Evolutionary conservation across 768 basidiomycete species (phyloP).

Genomic region (Dentipellis fragilis): DNA sequence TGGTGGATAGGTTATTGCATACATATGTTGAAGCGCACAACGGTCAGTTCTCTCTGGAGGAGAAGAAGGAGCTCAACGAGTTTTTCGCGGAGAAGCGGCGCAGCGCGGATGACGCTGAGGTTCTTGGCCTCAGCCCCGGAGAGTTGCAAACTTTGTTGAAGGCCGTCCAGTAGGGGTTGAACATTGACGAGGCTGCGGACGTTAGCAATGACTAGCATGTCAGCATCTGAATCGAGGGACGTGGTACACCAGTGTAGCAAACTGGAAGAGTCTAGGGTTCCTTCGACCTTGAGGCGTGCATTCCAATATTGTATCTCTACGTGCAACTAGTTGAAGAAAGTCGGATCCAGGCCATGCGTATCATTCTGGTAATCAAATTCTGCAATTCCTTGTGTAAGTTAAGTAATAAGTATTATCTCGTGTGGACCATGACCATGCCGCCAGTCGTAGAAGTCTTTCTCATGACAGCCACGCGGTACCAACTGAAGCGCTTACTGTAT

Average conservation of each 20-base stretch:
- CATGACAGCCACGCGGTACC: too few relatives aligned
- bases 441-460: too few relatives aligned
- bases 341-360: not conserved
- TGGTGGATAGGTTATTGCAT: conserved; percentile 6
- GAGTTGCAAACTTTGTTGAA: conserved; percentile 2
- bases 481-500: too few relatives aligned
- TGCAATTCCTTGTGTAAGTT: too few relatives aligned
- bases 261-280: not conserved
- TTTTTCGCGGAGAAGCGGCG: conserved; percentile 5
- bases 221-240: too few relatives aligned
- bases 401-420: too few relatives aligned
- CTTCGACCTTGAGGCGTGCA: not conserved
- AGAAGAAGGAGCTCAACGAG: conserved; percentile 3
- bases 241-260: not conserved
- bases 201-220: too few relatives aligned
- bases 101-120: not conserved
- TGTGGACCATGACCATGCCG: too few relatives aligned
- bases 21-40: conserved; percentile 9
- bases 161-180: conserved; percentile 1
- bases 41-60: conserved; percentile 7
- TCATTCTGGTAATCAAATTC: too few relatives aligned
- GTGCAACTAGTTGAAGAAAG: not conserved
- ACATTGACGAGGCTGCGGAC: too few relatives aligned
- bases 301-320: not conserved
- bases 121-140: conserved; percentile 1